Evolutionary conservation across 345 rosid genomes (phyloP).

Genomic region (Cochlearia excelsa): DNA sequence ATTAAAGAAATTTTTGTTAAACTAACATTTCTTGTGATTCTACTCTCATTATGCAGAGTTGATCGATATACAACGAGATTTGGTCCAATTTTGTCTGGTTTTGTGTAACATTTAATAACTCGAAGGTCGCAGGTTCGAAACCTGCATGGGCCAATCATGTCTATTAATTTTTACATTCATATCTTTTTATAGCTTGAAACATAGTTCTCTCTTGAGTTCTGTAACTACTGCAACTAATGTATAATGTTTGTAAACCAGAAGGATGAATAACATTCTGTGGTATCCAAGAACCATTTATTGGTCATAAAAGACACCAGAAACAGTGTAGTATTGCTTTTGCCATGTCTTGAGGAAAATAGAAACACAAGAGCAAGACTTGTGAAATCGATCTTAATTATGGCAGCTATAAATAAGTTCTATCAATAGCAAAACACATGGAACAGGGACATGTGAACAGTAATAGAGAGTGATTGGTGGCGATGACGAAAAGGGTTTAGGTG

Average conservation of each 20-base stretch:
- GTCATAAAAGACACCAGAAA: too few species aligned
- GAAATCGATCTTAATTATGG: not conserved
- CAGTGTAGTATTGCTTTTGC: not conserved
- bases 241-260: not conserved
- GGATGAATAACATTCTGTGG: too few species aligned
- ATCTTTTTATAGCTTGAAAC: too few species aligned
- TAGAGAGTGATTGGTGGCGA: slow-evolving; percentile 4
- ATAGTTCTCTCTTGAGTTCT: too few species aligned
- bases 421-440: slow-evolving; percentile 13
- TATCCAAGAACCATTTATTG: too few species aligned
- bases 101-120: slow-evolving; percentile 43
- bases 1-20: slow-evolving; percentile 28
- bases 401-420: not conserved
- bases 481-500: not conserved
- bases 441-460: not conserved
- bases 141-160: slow-evolving; percentile 30
- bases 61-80: too few species aligned
- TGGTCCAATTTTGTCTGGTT: too few species aligned
- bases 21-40: too few species aligned
- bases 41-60: too few species aligned
- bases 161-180: too few species aligned
- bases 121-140: slow-evolving; percentile 64
- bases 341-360: slow-evolving; percentile 12
- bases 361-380: slow-evolving; percentile 13
- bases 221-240: slow-evolving; percentile 7